Conservation (phyloP, 2,329 filamentous ascomycete genomes). For the Penicillium sp. region DNA sequence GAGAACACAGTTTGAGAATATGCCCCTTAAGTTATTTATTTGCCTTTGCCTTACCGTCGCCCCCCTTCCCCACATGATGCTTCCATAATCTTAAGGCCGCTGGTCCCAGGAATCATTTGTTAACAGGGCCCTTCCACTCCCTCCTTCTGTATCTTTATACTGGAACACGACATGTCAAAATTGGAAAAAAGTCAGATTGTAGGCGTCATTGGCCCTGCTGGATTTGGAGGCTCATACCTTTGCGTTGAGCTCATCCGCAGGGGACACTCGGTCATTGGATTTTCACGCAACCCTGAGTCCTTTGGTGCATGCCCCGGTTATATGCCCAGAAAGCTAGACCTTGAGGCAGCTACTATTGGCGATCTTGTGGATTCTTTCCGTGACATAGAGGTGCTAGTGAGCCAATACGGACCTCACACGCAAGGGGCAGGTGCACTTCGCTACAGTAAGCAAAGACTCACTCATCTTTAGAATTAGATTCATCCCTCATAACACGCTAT, state of each 20-base stretch:
- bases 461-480: too few species aligned
- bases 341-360: not conserved
- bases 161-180: not conserved
- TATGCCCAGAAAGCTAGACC: not conserved
- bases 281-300: not conserved
- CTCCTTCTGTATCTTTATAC: not conserved
- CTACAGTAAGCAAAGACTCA: not conserved
- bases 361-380: not conserved
- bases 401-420: not conserved
- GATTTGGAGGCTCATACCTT: not conserved
- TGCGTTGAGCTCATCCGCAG: not conserved
- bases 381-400: not conserved
- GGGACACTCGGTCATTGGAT: not conserved
- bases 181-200: not conserved
- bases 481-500: too few species aligned
- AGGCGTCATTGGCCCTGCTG: not conserved
- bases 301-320: not conserved
- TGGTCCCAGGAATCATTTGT: too few species aligned
- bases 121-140: not conserved
- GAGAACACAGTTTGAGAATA: too few species aligned
- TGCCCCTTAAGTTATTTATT: too few species aligned
- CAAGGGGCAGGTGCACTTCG: not conserved
- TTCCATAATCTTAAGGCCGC: too few species aligned
- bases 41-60: too few species aligned
- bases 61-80: too few species aligned